Conservation (phyloP, 768 basidiomycete species). For the Mycena metata region DNA sequence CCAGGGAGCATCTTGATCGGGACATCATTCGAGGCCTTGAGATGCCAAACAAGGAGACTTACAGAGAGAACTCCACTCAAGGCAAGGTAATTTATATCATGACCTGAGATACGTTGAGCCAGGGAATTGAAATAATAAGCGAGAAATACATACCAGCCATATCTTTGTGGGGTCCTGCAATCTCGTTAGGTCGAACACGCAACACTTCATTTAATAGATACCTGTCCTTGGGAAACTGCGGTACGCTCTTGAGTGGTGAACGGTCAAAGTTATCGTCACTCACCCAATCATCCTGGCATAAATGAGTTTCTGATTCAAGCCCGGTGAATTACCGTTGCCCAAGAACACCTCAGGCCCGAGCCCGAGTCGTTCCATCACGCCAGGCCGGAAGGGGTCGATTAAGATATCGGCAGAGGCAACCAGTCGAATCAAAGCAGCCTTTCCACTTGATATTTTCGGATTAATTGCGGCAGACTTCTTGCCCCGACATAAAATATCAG, state of each 20-base stretch:
- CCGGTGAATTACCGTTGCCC: constrained; percentile 57
- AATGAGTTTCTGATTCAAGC: constrained; percentile 73
- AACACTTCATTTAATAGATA: constrained; percentile 38
- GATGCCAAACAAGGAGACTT: constrained; percentile 27
- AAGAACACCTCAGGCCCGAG: constrained; percentile 84
- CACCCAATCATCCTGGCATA: constrained; percentile 85
- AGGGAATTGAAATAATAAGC: neutral
- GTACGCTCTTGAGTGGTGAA: constrained; percentile 1
- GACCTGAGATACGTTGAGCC: constrained; percentile 58
- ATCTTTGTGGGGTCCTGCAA: constrained; percentile 73
- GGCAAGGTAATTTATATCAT: constrained; percentile 89
- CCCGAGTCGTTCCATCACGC: constrained; percentile 83
- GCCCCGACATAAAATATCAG: constrained; percentile 73
- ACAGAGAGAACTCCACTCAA: constrained; percentile 82
- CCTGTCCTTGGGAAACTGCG: constrained; percentile 74
- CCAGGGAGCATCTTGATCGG: constrained; percentile 75
- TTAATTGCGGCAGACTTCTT: constrained; percentile 84
- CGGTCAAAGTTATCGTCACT: constrained; percentile 41
- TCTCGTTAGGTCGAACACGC: constrained; percentile 34
- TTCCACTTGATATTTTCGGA: constrained; percentile 71
- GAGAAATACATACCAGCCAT: constrained; percentile 75
- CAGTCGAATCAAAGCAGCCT: constrained; percentile 67
- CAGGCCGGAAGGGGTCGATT: constrained; percentile 88
- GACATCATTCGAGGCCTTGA: neutral
- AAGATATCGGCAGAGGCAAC: constrained; percentile 80